Evolutionary conservation across 805 yeast species (phyloP), one percentile per base, ranked within the genome.

Genomic region (Saccharomycopsis microspora): DNA sequence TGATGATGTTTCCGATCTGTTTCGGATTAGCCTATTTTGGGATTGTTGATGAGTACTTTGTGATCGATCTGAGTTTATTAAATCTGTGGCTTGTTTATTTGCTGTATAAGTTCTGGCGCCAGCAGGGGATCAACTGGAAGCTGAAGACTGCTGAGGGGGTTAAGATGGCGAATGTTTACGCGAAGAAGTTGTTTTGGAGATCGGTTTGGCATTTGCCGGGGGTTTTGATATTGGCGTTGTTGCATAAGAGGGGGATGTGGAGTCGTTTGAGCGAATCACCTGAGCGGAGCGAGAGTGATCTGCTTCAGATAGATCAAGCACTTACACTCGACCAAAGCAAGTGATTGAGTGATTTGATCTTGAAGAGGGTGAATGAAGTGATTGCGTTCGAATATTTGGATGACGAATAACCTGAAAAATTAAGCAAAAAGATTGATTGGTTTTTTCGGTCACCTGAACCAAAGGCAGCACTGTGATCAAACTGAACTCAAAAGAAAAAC

Each of bases 191-290:
- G 40, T 93, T 93, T 62, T 85, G 96, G 95, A 86, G 94, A 38
- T 83, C 95, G 31, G 96, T 93, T 1, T 78, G 90, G 80, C 97
- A 93, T 57, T 67, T 93, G 42, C 98, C 99, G 0, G 89, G 84
- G 0, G 82, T 94, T 10, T 67, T 93, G 46, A 82, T 88, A 19
- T 67, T 93, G 51, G 97, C 97, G 1, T 90, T 93, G 88, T 62
- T 93, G 45, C 97, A 93, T 64, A 93, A 93, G 65, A 82, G 82
- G 61, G 96, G 96, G 4, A 87, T 88, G 61, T 90, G 97, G 97
- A 95, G 88, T 60, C 72, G 32, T 32, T 46, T 33, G 36, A 36
- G 19, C 19, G 19, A 19, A 19, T 42, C 5, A 41, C 32, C 6
- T 32, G 35, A 41, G 19, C 19, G 19, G 19, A 19, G 19, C 19